Evolutionary conservation across 441 rosid species (phyloP).

Genomic region (Pelargonium citronellum): DNA sequence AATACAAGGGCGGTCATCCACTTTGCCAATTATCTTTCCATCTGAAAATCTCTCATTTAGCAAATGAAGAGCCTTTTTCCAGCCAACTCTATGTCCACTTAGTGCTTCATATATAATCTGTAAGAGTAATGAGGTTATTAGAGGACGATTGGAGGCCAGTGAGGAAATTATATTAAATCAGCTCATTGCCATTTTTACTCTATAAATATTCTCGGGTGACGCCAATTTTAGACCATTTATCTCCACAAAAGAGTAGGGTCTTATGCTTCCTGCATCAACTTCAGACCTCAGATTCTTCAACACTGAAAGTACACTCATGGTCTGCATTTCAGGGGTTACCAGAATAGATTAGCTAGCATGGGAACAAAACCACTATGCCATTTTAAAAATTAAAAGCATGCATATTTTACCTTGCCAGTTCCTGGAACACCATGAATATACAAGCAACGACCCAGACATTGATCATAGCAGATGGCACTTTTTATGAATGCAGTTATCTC

Average conservation of each 20-base stretch:
- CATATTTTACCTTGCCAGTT: conserved; percentile 73
- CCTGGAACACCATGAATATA: conserved; percentile 98
- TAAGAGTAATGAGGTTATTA: conserved; percentile 15
- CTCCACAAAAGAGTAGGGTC: conserved; percentile 82
- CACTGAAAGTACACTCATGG: conserved; percentile 80
- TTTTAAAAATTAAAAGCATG: background rate
- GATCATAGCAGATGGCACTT: conserved; percentile 79
- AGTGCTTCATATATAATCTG: conserved; percentile 88
- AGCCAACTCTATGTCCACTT: conserved; percentile 79
- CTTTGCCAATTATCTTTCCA: conserved; percentile 54
- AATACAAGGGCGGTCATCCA: conserved; percentile 69
- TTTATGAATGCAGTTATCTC: conserved; percentile 74
- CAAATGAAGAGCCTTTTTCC: conserved; percentile 87
- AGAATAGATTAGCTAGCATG: conserved; percentile 6
- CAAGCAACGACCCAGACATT: conserved; percentile 87
- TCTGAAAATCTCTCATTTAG: conserved; percentile 75
- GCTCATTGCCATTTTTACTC: conserved; percentile 31
- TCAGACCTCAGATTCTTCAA: conserved; percentile 78
- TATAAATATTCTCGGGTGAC: conserved; percentile 83
- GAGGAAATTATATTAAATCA: background rate
- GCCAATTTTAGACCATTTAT: conserved; percentile 91
- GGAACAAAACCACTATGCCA: background rate
- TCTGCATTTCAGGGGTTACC: conserved; percentile 36
- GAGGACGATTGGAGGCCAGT: conserved; percentile 9
- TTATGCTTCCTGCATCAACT: conserved; percentile 68